A percentile compares a stretch with the other conserved stretches of the same genome.
phyloP scores from a whole-genome alignment of 805 yeast genomes.

The Wickerhamiella australiensis region DNA sequence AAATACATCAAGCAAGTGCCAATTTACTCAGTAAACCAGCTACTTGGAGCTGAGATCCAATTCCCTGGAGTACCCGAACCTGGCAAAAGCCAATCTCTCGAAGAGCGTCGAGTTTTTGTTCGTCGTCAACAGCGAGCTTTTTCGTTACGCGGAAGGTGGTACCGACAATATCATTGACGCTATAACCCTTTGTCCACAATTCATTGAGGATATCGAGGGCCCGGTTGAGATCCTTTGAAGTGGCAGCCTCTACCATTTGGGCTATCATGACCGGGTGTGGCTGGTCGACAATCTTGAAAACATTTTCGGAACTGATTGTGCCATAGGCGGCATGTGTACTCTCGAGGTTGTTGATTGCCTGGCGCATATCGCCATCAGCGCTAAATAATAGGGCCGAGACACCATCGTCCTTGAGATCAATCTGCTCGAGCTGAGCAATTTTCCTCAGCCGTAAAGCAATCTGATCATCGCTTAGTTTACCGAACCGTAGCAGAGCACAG shows the following conservation, averaged over 20 bases:
- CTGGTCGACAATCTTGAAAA: constrained; percentile 87
- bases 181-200: constrained; percentile 83
- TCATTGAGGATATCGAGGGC: constrained; percentile 52
- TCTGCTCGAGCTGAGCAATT: constrained; percentile 54
- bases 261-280: constrained; percentile 86
- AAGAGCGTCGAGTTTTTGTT: constrained; percentile 58
- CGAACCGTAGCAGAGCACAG: constrained; percentile 85
- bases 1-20: not conserved
- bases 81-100: constrained; percentile 84
- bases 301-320: constrained; percentile 81
- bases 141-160: constrained; percentile 84
- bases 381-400: constrained; percentile 85
- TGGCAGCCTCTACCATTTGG: constrained; percentile 44
- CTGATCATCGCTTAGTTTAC: constrained; percentile 71
- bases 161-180: constrained; percentile 84
- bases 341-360: constrained; percentile 88
- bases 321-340: constrained; percentile 91
- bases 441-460: constrained; percentile 65
- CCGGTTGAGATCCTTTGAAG: constrained; percentile 41
- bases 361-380: constrained; percentile 98
- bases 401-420: constrained; percentile 78
- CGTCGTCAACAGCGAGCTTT: constrained; percentile 57
- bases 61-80: constrained; percentile 89
- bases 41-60: constrained; percentile 72
- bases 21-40: constrained; percentile 66